Conservation (phyloP, 192 early-diverging fungal species). For the Pilobolus umbonatus region DNA sequence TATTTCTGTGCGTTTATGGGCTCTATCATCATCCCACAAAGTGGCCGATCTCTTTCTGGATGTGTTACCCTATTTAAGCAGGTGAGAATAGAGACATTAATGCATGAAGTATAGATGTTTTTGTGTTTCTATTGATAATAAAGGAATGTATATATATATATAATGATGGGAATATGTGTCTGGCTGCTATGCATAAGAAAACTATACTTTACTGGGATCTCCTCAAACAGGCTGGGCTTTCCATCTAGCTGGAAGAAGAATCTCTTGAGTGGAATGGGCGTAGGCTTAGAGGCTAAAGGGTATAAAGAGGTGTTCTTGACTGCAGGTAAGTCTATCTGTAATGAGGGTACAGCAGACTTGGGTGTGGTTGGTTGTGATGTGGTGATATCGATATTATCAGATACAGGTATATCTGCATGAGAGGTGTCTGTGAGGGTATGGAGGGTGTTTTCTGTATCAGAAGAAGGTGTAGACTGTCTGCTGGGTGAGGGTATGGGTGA, state of each 20-base stretch:
- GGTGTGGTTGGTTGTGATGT: not conserved
- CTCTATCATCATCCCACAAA: constrained; percentile 7
- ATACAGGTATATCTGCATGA: too few species aligned
- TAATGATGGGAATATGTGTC: too few species aligned
- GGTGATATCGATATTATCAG: too few species aligned
- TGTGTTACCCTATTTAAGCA: not conserved
- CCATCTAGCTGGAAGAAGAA: constrained; percentile 14
- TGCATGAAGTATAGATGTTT: not conserved
- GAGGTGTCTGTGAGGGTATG: too few species aligned
- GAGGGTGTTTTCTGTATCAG: not conserved
- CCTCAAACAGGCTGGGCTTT: constrained; percentile 13
- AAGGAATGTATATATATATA: too few species aligned
- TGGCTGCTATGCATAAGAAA: too few species aligned
- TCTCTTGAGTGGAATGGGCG: constrained; percentile 5
- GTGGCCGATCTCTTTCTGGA: constrained; percentile 9
- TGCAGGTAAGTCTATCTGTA: constrained; percentile 2
- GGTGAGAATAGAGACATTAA: not conserved
- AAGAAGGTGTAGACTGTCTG: constrained; percentile 9
- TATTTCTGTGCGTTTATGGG: constrained; percentile 35
- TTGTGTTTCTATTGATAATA: not conserved
- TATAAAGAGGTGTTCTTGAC: constrained; percentile 11
- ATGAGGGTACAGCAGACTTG: constrained; percentile 6
- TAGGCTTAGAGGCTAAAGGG: constrained; percentile 7
- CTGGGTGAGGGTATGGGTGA: constrained; percentile 12
- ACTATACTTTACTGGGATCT: not conserved